A percentile compares a stretch with the other conserved stretches of the same genome.
Conservation (phyloP, 768 basidiomycete genomes). For the Tylopilus sp. region DNA sequence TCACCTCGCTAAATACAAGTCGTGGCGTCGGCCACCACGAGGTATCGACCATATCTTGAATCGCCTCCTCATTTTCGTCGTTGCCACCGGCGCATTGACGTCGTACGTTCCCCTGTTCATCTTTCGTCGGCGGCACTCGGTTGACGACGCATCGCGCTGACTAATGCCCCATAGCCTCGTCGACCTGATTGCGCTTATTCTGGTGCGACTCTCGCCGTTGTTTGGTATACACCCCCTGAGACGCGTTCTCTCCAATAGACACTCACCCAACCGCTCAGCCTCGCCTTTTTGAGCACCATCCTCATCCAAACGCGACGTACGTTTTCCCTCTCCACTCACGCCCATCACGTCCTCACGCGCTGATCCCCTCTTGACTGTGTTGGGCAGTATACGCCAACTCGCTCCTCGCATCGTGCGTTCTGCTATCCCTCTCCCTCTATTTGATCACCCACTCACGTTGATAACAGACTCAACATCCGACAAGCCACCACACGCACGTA, state of each 20-base stretch:
- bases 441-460: background rate
- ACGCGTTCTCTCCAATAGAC: conserved; percentile 6
- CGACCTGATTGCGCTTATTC: conserved; percentile 23
- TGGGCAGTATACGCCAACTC: conserved; percentile 31
- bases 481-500: conserved; percentile 17
- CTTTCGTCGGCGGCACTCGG: background rate
- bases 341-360: background rate
- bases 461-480: conserved; percentile 22
- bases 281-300: conserved; percentile 19
- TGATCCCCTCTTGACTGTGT: too few relatives aligned
- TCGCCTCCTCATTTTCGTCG: conserved; percentile 20
- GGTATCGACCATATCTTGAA: conserved; percentile 23
- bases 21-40: too few relatives aligned
- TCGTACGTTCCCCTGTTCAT: conserved; percentile 21
- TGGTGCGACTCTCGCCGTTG: conserved; percentile 11
- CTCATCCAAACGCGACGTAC: conserved; percentile 26
- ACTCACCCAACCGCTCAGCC: conserved; percentile 13
- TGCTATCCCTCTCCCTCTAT: too few relatives aligned
- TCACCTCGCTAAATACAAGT: conserved; percentile 17
- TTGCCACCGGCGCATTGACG: conserved; percentile 26
- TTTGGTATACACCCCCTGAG: too few relatives aligned
- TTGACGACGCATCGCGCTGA: background rate
- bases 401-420: conserved; percentile 25
- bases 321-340: background rate
- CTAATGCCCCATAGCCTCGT: conserved; percentile 13